These are phyloP conservation scores for Neurospora crassa DNA, from an alignment of 2,329 filamentous ascomycete genomes.

Conservation along the genomic window DNA sequence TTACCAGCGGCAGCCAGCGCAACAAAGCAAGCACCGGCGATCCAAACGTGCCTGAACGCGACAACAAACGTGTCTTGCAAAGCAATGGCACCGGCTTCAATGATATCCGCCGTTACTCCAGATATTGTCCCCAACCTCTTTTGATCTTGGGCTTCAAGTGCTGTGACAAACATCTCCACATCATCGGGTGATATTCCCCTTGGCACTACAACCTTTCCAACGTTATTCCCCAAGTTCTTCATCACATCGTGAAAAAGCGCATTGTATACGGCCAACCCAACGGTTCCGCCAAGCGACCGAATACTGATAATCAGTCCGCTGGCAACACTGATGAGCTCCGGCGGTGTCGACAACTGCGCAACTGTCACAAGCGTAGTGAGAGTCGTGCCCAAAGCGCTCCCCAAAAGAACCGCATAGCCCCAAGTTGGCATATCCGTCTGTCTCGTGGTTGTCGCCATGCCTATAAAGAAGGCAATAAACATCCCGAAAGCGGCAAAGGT, in stretches of 20 bases:
- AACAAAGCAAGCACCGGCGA: conserved; percentile 20
- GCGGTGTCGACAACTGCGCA: conserved; percentile 29
- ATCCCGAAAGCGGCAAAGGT: conserved; percentile 20
- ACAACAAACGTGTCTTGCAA: conserved; percentile 21
- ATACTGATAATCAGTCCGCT: conserved; percentile 26
- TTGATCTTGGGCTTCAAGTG: conserved; percentile 19
- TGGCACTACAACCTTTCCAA: conserved; percentile 22
- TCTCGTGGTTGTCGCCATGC: conserved; percentile 25
- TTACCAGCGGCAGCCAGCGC: conserved; percentile 21
- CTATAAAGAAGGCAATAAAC: conserved; percentile 24
- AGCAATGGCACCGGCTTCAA: conserved; percentile 18
- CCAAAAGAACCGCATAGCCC: conserved; percentile 26
- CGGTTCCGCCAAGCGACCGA: conserved; percentile 35
- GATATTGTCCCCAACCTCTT: conserved; percentile 19
- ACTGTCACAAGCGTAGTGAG: conserved; percentile 26
- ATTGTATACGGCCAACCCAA: conserved; percentile 36
- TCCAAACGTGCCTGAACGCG: conserved; percentile 26
- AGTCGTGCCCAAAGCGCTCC: conserved; percentile 23
- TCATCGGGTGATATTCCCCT: conserved; percentile 18
- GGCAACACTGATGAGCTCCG: conserved; percentile 25
- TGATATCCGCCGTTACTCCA: conserved; percentile 21
- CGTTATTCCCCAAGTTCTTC: conserved; percentile 19
- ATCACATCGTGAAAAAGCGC: conserved; percentile 19
- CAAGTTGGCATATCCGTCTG: conserved; percentile 19
- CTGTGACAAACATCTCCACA: conserved; percentile 21